Evolutionary conservation across 2,329 filamentous ascomycete genomes (phyloP), one percentile per base, ranked within the genome.

Genomic region (Zymoseptoria brevis): DNA sequence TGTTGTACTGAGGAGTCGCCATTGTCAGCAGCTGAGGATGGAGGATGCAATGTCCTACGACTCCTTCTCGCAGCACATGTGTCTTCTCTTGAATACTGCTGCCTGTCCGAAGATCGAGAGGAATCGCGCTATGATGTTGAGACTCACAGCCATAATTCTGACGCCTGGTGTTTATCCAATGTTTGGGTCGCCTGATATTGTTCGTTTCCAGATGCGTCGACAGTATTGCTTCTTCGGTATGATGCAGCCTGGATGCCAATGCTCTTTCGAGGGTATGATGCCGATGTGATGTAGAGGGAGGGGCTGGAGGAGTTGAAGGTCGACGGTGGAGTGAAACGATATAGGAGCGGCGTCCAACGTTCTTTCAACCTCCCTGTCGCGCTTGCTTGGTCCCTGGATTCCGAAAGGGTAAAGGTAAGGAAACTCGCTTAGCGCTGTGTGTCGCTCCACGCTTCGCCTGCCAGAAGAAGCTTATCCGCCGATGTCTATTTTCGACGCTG

Each of bases 1-100:
- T 59, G 62, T 66, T 67, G 66, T 69, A 68, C 64, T 70, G 64
- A 57, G 57, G 57, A 53, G 57, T 29, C n/a, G 64, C 59, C 62
- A 64, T 65, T 29, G 45, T 65, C 57, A 65, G 63, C 50, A 11
- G 35, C 24, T 50, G 19, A 45, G 13, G 35, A 8, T 41, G n/a
- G 11, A 41, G 52, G 54, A 60, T 55, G 56, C 54, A 51, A 21
- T 51, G 50, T 21, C 50, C 50, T 24, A 51, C 19, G 9, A 19
- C 22, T 16, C 13, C 19, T 3, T n/a, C 19, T 48, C 48, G 54
- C 11, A 19, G 29, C 48, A 24, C 29, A 45, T 41, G 53, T 41
- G 21, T 50, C 52, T 49, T 24, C 30, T 53, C 21, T 45, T 50
- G 35, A 55, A 61, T 54, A 22, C 51, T 58, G 56, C n/a, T 35